Evolutionary conservation across 495 filamentous ascomycete genomes (phyloP).

Genomic region (Penicillium cosmopolitanum): DNA sequence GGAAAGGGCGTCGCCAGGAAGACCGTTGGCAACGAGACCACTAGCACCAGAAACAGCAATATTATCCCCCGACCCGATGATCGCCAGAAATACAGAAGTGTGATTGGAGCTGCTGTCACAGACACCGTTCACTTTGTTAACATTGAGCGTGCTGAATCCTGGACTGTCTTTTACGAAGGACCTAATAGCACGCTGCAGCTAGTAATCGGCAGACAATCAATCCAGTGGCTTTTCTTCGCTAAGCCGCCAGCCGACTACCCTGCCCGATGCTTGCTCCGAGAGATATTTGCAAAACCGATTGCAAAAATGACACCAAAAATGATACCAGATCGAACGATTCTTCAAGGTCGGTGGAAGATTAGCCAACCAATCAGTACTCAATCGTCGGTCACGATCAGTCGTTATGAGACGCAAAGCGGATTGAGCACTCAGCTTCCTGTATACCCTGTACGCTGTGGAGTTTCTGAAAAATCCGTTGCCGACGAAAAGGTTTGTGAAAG

Average conservation of each 20-base stretch:
- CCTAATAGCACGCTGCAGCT: slow-evolving; percentile 51
- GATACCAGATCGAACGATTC: slow-evolving; percentile 3
- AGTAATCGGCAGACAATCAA: slow-evolving; percentile 38
- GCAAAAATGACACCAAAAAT: slow-evolving; percentile 52
- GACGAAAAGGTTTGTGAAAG: slow-evolving; percentile 35
- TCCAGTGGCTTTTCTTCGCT: slow-evolving; percentile 60
- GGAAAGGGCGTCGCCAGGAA: too few species aligned
- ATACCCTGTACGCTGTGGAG: too few species aligned
- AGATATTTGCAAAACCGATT: slow-evolving; percentile 56
- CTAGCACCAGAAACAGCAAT: too few species aligned
- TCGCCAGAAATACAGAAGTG: slow-evolving; percentile 29
- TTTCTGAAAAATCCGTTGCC: slow-evolving; percentile 16
- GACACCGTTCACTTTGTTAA: slow-evolving; percentile 49
- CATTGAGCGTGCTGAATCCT: slow-evolving; percentile 52
- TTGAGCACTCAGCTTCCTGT: too few species aligned
- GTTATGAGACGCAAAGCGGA: too few species aligned
- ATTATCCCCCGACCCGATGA: too few species aligned
- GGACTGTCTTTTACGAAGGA: slow-evolving; percentile 59
- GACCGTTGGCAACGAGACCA: too few species aligned
- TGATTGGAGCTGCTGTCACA: slow-evolving; percentile 34
- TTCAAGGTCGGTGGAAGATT: too few species aligned
- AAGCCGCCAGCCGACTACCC: slow-evolving; percentile 43
- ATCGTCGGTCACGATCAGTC: too few species aligned
- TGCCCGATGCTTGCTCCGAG: slow-evolving; percentile 44
- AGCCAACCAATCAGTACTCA: too few species aligned